Evolutionary conservation across 2,329 filamentous ascomycete species (phyloP).

Genomic region (Beauveria sp.): DNA sequence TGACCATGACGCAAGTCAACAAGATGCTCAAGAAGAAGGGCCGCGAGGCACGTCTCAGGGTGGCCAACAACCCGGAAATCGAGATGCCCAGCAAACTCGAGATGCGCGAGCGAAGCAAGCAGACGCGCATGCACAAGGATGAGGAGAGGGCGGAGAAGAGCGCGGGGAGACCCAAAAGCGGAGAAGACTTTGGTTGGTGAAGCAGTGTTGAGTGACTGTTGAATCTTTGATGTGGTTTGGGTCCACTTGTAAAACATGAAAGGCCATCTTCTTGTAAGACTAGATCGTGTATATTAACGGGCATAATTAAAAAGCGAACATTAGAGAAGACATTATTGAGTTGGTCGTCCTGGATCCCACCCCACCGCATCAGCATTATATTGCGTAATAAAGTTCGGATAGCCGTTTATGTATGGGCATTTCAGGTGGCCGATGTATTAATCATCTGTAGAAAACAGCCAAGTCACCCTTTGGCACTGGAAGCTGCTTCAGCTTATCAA

Average conservation of each 20-base stretch:
- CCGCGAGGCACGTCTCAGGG: slow-evolving; percentile 18
- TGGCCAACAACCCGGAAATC: slow-evolving; percentile 34
- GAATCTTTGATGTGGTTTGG: background rate
- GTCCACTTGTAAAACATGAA: background rate
- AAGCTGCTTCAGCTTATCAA: slow-evolving; percentile 57
- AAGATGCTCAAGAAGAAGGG: slow-evolving; percentile 21
- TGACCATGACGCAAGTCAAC: slow-evolving; percentile 22
- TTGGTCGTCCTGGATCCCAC: background rate
- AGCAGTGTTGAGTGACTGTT: background rate
- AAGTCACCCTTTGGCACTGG: slow-evolving; percentile 44
- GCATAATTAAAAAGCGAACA: slow-evolving; percentile 3
- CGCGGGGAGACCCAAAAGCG: background rate
- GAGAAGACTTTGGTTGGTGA: background rate
- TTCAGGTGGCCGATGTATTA: too few relatives aligned
- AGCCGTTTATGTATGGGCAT: background rate
- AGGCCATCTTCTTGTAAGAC: slow-evolving; percentile 1
- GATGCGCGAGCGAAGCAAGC: slow-evolving; percentile 19
- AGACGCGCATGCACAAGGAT: background rate
- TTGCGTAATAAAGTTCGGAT: background rate
- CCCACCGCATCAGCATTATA: background rate
- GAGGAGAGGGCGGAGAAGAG: background rate
- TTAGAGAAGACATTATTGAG: background rate
- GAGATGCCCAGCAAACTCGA: slow-evolving; percentile 31
- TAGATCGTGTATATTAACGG: slow-evolving; percentile 9
- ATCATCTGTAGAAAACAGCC: slow-evolving; percentile 46